Base-by-base conservation (phyloP, 1,284 basidiomycete species). In the Pseudozyma sp. region DNA sequence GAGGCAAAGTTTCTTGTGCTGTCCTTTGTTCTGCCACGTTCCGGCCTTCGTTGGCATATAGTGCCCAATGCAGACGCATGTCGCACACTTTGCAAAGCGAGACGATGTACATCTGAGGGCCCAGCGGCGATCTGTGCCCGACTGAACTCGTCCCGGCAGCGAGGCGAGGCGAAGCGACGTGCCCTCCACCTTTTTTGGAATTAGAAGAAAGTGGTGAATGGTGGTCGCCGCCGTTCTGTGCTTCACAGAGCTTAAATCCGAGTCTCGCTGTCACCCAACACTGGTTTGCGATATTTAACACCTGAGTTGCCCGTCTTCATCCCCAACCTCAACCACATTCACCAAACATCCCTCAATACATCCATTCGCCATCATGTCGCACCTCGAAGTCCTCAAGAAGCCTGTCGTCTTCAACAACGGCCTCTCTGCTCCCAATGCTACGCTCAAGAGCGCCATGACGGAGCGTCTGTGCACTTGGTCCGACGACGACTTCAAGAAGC, bases 361-460 rank as follows among this genome's bases (percentile, higher is more conserved):
- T 16, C 11, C 35, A 33, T 53, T 8, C 17, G 17, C 33, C 46
- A 64, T 11, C 42, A 75, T 75, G 67, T 70, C 72, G 50, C 51
- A 75, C 19, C 59, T 75, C 54, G 62, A 77, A 45, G 37, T 62
- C 16, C 75, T 77, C 57, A 66, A 69, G 46, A 60, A 67, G 59
- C 75, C 75, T 19, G 72, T 77, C 43, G 55, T 52, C 46, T 75
- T 74, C 64, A 33, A 46, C 43, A 68, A 68, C 51, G 70, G 70
- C 54, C 35, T 72, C 19, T 58, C 62, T n/a, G 75, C 75, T n/a
- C 67, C 71, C 61, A 77, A 75, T 56, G 58, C 54, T n/a, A 74
- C 68, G 7, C 72, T 81, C 58, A 79, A 80, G 70, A 68, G 67
- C 17, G 79, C 79, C 50, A 81, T 81, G 80, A 81, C 80, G 14